Conservation (phyloP, 108 stramenopile genomes). For the Nitzschia sp. region DNA sequence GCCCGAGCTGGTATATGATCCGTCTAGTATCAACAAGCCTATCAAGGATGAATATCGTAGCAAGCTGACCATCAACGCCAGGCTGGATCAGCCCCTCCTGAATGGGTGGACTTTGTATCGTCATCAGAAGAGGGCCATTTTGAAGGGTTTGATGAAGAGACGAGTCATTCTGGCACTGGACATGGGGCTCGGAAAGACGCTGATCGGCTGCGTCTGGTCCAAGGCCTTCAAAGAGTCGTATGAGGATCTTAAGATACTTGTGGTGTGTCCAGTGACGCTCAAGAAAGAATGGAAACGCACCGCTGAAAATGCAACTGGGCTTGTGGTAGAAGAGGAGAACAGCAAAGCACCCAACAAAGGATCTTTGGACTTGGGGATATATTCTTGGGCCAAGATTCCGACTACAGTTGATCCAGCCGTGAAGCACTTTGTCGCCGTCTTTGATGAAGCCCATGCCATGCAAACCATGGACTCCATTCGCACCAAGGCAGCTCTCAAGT, state of each 20-base stretch:
- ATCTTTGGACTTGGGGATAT: constrained; percentile 40
- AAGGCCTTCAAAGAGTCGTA: constrained; percentile 65
- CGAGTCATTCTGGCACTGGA: constrained; percentile 82
- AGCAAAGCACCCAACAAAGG: not conserved
- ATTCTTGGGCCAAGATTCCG: constrained; percentile 68
- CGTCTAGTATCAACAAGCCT: constrained; percentile 25
- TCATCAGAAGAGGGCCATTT: constrained; percentile 77
- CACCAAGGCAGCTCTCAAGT: constrained; percentile 63
- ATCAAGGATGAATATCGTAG: constrained; percentile 39
- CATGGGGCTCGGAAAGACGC: constrained; percentile 78
- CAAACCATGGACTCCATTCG: constrained; percentile 66
- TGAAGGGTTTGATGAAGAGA: constrained; percentile 59
- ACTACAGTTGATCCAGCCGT: constrained; percentile 28
- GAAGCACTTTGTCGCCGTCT: constrained; percentile 61
- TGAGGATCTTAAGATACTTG: constrained; percentile 51
- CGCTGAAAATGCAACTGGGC: constrained; percentile 59
- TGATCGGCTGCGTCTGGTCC: constrained; percentile 80
- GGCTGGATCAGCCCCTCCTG: constrained; percentile 45
- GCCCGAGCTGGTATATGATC: constrained; percentile 26
- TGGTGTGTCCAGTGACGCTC: constrained; percentile 69
- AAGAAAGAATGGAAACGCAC: constrained; percentile 79
- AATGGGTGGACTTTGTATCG: constrained; percentile 82
- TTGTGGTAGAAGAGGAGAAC: constrained; percentile 47
- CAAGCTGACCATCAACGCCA: constrained; percentile 60
- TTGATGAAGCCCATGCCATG: constrained; percentile 83